These are phyloP conservation scores for Phytopythium mirpurense DNA, from an alignment of 352 stramenopile species.

Conservation along the genomic window DNA sequence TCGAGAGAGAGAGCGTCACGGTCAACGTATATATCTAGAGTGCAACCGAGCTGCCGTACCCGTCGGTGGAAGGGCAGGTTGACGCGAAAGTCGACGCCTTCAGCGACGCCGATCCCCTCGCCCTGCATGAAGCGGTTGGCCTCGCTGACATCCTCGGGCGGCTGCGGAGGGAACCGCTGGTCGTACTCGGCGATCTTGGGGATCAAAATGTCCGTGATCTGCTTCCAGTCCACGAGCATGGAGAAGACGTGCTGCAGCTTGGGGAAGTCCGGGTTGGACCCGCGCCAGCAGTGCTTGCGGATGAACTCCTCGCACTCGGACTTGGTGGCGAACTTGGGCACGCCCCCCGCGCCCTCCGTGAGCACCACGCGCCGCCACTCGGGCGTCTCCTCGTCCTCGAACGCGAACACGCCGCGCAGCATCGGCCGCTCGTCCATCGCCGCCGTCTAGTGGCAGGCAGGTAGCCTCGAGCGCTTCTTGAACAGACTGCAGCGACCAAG, in stretches of 20 bases:
- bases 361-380: slow-evolving; percentile 73
- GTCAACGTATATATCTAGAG: no score
- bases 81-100: slow-evolving; percentile 75
- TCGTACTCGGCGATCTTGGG: slow-evolving; percentile 81
- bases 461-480: neutral
- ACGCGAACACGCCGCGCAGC: slow-evolving; percentile 81
- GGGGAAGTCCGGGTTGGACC: slow-evolving; percentile 89
- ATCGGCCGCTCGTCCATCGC: slow-evolving; percentile 49
- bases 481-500: neutral
- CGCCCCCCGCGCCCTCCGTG: slow-evolving; percentile 49
- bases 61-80: slow-evolving; percentile 92
- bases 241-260: slow-evolving; percentile 91
- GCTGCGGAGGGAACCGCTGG: slow-evolving; percentile 42
- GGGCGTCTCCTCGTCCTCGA: slow-evolving; percentile 83
- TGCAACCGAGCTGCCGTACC: slow-evolving; percentile 6
- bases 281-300: slow-evolving; percentile 72
- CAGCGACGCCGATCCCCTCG: slow-evolving; percentile 38
- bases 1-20: no score
- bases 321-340: slow-evolving; percentile 87
- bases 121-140: slow-evolving; percentile 68
- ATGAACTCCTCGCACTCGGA: slow-evolving; percentile 88
- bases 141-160: slow-evolving; percentile 24
- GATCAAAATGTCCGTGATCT: slow-evolving; percentile 69
- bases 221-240: slow-evolving; percentile 87
- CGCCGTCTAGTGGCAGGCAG: no score